Percentiles rank a stretch among this genome's conserved stretches.
Evolutionary conservation across 202 grass and related monocot species (phyloP).

Genomic region (Hordeum pubiflorum): DNA sequence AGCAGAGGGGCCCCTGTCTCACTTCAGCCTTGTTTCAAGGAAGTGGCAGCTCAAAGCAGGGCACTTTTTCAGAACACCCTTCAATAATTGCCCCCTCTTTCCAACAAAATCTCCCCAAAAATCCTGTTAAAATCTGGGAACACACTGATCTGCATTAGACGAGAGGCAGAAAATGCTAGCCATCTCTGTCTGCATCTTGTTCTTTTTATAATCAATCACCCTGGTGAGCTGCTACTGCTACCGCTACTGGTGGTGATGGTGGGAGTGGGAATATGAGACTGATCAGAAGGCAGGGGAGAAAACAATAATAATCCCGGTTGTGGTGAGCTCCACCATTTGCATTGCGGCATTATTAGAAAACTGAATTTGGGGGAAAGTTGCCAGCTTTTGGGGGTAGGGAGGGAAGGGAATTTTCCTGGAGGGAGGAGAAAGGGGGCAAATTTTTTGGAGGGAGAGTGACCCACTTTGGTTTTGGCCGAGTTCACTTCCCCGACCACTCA

Average conservation of each 20-base stretch:
- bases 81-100: slow-evolving; percentile 32
- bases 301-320: slow-evolving; percentile 28
- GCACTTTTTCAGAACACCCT: neutral
- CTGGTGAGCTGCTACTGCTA: neutral
- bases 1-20: neutral
- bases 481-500: slow-evolving; percentile 18
- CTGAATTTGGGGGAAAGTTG: slow-evolving; percentile 34
- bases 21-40: slow-evolving; percentile 20
- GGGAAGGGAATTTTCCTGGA: neutral
- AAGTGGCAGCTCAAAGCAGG: slow-evolving; percentile 28
- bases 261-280: slow-evolving; percentile 43
- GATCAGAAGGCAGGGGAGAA: slow-evolving; percentile 23
- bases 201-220: neutral
- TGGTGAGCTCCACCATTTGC: slow-evolving; percentile 66
- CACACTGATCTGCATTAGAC: neutral
- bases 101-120: slow-evolving; percentile 15
- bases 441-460: slow-evolving; percentile 7
- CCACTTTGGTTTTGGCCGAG: neutral
- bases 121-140: neutral
- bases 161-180: neutral
- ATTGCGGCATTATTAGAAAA: slow-evolving; percentile 24
- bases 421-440: neutral
- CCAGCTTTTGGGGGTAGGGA: slow-evolving; percentile 28
- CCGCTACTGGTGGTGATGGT: neutral
- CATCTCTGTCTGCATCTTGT: slow-evolving; percentile 9